Evolutionary conservation across 2,329 filamentous ascomycete species (phyloP).

Genomic region (Ilyonectria mors-panacis): DNA sequence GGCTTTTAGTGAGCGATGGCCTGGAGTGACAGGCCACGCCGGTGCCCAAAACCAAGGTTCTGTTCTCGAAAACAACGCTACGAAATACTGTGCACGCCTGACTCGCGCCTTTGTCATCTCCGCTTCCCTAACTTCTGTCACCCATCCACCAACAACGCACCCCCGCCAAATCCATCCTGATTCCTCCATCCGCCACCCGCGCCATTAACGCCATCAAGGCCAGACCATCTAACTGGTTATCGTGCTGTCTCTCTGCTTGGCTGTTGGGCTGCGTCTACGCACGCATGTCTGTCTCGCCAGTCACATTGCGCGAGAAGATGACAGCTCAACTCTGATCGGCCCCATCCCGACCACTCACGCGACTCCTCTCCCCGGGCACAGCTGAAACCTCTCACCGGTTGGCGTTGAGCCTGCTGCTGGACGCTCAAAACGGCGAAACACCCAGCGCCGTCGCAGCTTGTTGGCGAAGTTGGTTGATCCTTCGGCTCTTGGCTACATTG

Average conservation of each 20-base stretch:
- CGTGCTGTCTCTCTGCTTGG: not conserved
- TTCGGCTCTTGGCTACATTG: not conserved
- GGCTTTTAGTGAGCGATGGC: no score
- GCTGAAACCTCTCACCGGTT: slow-evolving; percentile 16
- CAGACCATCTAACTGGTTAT: not conserved
- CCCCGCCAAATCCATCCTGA: no score
- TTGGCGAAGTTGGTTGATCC: not conserved
- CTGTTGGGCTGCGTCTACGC: not conserved
- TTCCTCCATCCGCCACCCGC: not conserved
- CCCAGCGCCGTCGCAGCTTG: not conserved
- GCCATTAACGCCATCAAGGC: not conserved
- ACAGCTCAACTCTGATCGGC: slow-evolving; percentile 21
- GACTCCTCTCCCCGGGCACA: not conserved
- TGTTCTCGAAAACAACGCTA: not conserved
- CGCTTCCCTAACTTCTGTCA: not conserved
- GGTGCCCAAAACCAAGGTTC: not conserved
- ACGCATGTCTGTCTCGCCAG: not conserved
- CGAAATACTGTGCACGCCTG: no score
- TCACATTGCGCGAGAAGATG: slow-evolving; percentile 16
- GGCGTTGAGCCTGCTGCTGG: slow-evolving; percentile 24
- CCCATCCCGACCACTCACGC: not conserved
- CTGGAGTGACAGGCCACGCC: no score
- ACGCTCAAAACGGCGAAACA: slow-evolving; percentile 18
- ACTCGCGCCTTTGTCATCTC: not conserved
- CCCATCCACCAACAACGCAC: not conserved